phyloP scores from a whole-genome alignment of 306 rosid species.

The Vigna nakashimae region DNA sequence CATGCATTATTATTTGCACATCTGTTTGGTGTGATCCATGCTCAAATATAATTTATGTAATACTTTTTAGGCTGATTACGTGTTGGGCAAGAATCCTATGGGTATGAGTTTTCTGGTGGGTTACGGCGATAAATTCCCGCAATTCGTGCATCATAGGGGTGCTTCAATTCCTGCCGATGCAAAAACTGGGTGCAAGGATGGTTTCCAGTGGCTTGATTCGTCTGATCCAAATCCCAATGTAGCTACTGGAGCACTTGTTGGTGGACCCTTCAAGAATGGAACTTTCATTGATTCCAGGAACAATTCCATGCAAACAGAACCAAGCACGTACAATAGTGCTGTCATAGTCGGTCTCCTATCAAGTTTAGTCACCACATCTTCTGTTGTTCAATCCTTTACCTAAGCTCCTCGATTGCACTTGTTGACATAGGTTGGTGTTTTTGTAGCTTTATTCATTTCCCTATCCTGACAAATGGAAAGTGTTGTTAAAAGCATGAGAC shows the following conservation, averaged over 20 bases:
- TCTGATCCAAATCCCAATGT: conserved; percentile 81
- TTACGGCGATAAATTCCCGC: conserved; percentile 80
- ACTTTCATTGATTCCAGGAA: conserved; percentile 78
- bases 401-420: conserved; percentile 41
- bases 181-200: conserved; percentile 72
- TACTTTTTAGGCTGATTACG: conserved; percentile 78
- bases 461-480: conserved; percentile 12
- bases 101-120: conserved; percentile 87
- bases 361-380: conserved; percentile 89
- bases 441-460: conserved; percentile 47
- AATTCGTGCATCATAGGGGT: conserved; percentile 96
- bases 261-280: conserved; percentile 89
- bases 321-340: conserved; percentile 93
- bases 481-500: conserved; percentile 11
- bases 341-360: conserved; percentile 87
- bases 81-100: conserved; percentile 89
- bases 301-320: conserved; percentile 89
- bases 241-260: conserved; percentile 93
- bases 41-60: conserved; percentile 24
- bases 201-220: conserved; percentile 74
- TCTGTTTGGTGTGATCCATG: conserved; percentile 23
- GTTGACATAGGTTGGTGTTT: conserved; percentile 29
- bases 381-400: conserved; percentile 72
- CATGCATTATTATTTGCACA: conserved; percentile 29
- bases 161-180: conserved; percentile 83